Conservation (phyloP, 2,329 filamentous ascomycete species). For the Neoascochyta sp. region DNA sequence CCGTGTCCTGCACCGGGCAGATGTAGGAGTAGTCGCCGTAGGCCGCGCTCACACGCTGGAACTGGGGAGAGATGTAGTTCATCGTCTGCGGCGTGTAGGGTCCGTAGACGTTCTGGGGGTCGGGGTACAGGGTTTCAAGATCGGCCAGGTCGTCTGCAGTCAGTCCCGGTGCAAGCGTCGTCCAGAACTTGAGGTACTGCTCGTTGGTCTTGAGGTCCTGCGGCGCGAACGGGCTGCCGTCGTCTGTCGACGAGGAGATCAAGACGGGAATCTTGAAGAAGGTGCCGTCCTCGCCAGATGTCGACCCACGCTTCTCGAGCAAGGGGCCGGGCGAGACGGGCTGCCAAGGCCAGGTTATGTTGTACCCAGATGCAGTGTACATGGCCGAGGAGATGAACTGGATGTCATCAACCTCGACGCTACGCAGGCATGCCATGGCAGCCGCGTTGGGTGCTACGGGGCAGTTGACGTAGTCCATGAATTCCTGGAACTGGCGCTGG, state of each 20-base stretch:
- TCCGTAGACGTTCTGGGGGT: constrained; percentile 10
- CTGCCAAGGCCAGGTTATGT: constrained; percentile 50
- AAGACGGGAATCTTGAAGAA: constrained; percentile 34
- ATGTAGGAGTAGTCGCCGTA: constrained; percentile 38
- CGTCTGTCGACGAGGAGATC: constrained; percentile 38
- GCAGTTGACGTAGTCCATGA: constrained; percentile 31
- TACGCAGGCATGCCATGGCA: constrained; percentile 41
- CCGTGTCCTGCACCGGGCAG: constrained; percentile 35
- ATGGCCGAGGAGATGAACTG: constrained; percentile 40
- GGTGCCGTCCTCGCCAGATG: constrained; percentile 31
- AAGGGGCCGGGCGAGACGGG: constrained; percentile 46
- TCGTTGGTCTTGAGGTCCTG: constrained; percentile 35
- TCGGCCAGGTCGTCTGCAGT: constrained; percentile 27
- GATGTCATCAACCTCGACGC: constrained; percentile 38
- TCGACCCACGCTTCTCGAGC: constrained; percentile 47
- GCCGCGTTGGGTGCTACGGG: constrained; percentile 20
- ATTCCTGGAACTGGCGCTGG: constrained; percentile 26
- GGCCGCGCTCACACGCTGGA: constrained; percentile 44
- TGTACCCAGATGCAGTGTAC: constrained; percentile 39
- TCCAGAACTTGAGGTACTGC: constrained; percentile 34
- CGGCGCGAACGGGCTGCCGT: constrained; percentile 31
- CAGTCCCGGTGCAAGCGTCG: constrained; percentile 28
- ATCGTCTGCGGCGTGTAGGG: constrained; percentile 29
- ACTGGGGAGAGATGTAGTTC: constrained; percentile 44
- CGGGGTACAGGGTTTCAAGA: constrained; percentile 30